Conservation (phyloP, 352 stramenopile genomes). For the Vaucheria bursata region DNA sequence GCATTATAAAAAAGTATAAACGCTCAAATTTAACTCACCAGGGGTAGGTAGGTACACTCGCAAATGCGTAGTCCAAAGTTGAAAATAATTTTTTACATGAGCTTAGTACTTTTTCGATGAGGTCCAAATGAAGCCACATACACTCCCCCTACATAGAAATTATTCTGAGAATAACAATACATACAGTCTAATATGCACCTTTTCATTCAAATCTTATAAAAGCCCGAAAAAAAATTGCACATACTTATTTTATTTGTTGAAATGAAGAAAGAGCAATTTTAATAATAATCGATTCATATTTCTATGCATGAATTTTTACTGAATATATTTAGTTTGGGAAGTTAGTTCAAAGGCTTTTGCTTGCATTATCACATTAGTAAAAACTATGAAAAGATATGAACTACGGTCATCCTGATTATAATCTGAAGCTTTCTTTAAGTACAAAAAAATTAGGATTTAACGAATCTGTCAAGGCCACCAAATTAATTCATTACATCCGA, state of each 20-base stretch:
- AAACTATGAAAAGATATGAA: too few relatives aligned
- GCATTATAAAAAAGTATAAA: too few relatives aligned
- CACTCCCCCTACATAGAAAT: slow-evolving; percentile 83
- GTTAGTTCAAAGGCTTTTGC: too few relatives aligned
- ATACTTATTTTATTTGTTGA: not conserved
- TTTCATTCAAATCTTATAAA: not conserved
- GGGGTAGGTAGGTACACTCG: slow-evolving; percentile 96
- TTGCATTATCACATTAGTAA: too few relatives aligned
- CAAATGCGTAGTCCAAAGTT: slow-evolving; percentile 96
- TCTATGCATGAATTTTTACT: not conserved
- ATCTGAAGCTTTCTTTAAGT: too few relatives aligned
- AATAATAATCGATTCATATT: not conserved
- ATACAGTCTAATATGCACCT: not conserved
- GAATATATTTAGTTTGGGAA: too few relatives aligned
- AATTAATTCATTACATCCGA: too few relatives aligned
- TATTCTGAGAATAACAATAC: not conserved
- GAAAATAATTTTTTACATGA: slow-evolving; percentile 77
- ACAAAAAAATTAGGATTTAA: too few relatives aligned
- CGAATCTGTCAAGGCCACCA: too few relatives aligned
- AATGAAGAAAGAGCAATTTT: not conserved
- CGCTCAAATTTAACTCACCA: slow-evolving; percentile 50
- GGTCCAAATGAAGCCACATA: slow-evolving; percentile 92
- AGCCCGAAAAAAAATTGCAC: not conserved
- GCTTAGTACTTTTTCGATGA: slow-evolving; percentile 87
- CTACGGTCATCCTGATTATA: too few relatives aligned